Base-by-base conservation (phyloP, 1,284 basidiomycete species). In the Stygiomarasmius scandens region DNA sequence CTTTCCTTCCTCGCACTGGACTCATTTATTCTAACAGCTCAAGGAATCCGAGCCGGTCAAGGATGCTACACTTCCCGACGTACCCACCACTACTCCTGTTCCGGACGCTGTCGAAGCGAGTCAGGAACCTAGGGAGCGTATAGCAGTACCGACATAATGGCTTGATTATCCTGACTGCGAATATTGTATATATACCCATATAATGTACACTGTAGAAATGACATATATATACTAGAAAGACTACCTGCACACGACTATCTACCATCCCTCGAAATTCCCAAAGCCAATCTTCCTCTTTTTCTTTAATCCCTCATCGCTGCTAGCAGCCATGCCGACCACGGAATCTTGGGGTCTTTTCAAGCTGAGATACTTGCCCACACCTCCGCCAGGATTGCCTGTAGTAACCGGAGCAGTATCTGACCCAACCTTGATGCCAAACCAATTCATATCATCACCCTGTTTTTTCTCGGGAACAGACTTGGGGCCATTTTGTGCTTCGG, bases 361-460 rank as follows among this genome's bases (percentile, higher is more conserved):
- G 61, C 77, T 79, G n/a, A 55, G 32, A 22, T 25, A 43, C 4
- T 41, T 27, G 5, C 19, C 77, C 49, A 79, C 71, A 19, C 71
- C 72, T 24, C 6, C n/a, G 38, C 29, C 29, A 32, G 12, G 6
- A 11, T 2, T 24, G 22, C 51, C 23, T 14, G 43, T 34, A 29
- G 14, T 36, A 27, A 24, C 19, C 24, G 69, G 65, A 3, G 67
- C 68, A 3, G 70, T 67, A 25, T 74, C 76, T 25, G 77, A 60
- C 2, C 89, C 86, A 4, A 92, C 80, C 69, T 89, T 91, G 44
- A 85, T 82, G n/a, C 90, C 90, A 69, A 93, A 93, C 91, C 90
- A 93, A 64, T 91, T 93, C 41, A 87, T 78, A 56, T 88, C 80
- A 61, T 93, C 90, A 47, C 74, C 74, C 2, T 74, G 70, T 60